Base-by-base conservation (phyloP, 163 green algal species). In the Trebouxia gelatinosa region DNA sequence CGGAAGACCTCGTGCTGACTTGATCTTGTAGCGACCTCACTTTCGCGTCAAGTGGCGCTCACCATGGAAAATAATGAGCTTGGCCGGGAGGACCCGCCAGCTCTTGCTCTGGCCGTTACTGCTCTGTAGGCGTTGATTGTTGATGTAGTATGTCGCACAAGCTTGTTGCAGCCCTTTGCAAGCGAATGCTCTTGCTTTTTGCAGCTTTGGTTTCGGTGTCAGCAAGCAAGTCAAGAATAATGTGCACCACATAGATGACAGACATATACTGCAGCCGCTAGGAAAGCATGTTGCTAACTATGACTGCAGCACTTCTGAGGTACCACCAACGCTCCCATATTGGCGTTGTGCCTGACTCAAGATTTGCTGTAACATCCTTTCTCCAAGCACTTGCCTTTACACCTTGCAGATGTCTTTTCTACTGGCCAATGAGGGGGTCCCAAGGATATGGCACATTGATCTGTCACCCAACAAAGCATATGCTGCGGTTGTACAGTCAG, bases 401-500 rank as follows among this genome's bases (percentile, higher is more conserved):
- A 34, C 13, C 78, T 29, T 76, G 68, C 68, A 88, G 83, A 88
- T 86, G 72, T 50, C 43, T 0, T 87, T 88, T 35, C 39, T 81
- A 6, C 78, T 77, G 4, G 34, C 80, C 62, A 57, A 40, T 21
- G 85, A 85, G 5, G 65, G 70, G 3, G 85, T 86, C 7, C 32
- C 35, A 0, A 72, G 46, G 6, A 57, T 80, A 6, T 19, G 75
- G 39, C 70, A 65, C 7, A 40, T 88, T 35, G 66, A 65, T 5
- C 51, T 89, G 6, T 65, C 82, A 0, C 34, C 65, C 68, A 87
- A 86, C 79, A 61, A 59, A 26, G 87, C 87, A 58, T 86, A 86
- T 67, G 57, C 85, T 43, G 85, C 85, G 23, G 75, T 77, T 28
- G 74, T 77, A 29, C 82, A 89, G 67, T 64, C 78, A n/a, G 59